phyloP scores from a whole-genome alignment of 495 filamentous ascomycete genomes.

The Talaromyces trachyspermus region DNA sequence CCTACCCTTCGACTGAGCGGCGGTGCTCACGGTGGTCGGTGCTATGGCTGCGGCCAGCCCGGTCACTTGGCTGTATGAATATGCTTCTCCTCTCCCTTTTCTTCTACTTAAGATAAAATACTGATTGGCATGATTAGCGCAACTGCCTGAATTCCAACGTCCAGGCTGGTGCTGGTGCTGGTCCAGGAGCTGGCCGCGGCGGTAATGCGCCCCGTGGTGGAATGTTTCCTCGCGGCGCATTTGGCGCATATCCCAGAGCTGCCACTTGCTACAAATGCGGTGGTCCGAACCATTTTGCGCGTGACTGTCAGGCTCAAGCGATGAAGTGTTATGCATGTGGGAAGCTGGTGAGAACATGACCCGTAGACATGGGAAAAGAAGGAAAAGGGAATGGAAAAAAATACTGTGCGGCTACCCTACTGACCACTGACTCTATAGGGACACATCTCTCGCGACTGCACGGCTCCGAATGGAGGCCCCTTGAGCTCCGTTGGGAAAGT shows the following conservation, averaged over 20 bases:
- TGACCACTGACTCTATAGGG: slow-evolving; percentile 38
- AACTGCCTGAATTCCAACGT: slow-evolving; percentile 69
- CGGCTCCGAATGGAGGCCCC: slow-evolving; percentile 91
- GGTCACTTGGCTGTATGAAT: slow-evolving; percentile 75
- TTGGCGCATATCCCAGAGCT: slow-evolving; percentile 59
- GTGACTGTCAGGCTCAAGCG: slow-evolving; percentile 97
- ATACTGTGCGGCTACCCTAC: neutral
- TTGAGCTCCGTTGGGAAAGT: slow-evolving; percentile 95
- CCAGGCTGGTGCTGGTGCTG: slow-evolving; percentile 31
- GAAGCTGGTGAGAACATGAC: slow-evolving; percentile 72
- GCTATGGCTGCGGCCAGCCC: slow-evolving; percentile 90
- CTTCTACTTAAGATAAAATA: slow-evolving; percentile 2
- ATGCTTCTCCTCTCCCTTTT: no score
- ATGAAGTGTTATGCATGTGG: slow-evolving; percentile 99
- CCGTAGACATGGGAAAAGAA: no score
- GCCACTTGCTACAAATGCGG: slow-evolving; percentile 99
- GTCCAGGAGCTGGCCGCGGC: slow-evolving; percentile 54
- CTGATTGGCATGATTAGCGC: slow-evolving; percentile 44
- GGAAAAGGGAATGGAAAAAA: no score
- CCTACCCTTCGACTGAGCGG: slow-evolving; percentile 91
- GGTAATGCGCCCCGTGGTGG: slow-evolving; percentile 57
- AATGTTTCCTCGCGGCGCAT: slow-evolving; percentile 64
- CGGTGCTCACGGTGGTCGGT: slow-evolving; percentile 68
- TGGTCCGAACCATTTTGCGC: slow-evolving; percentile 96
- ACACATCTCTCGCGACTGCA: slow-evolving; percentile 97